Conservation (phyloP, 2,329 filamentous ascomycete genomes). For the Triangularia setosa region DNA sequence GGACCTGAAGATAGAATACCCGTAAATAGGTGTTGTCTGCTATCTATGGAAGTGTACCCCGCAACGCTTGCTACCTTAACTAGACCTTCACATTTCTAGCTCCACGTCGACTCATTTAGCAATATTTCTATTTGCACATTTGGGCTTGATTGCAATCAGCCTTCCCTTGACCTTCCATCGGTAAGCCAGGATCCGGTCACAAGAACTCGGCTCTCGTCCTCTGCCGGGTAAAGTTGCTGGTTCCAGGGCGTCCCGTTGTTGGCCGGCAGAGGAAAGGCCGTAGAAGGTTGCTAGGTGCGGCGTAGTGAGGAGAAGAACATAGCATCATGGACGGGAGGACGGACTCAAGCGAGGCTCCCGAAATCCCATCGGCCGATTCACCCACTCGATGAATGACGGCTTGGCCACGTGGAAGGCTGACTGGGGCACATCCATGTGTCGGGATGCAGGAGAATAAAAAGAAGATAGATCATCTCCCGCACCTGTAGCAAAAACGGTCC, state of each 20-base stretch:
- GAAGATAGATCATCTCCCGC: neutral
- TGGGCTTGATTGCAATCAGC: neutral
- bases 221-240: neutral
- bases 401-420: neutral
- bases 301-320: neutral
- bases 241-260: constrained; percentile 1
- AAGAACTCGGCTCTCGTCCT: neutral
- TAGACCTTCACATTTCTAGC: neutral
- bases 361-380: neutral
- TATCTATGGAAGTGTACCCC: neutral
- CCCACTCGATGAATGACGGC: neutral
- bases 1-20: neutral
- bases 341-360: neutral
- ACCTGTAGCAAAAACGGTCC: constrained; percentile 1
- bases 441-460: too few species aligned
- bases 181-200: neutral
- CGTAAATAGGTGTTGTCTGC: neutral
- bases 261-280: neutral
- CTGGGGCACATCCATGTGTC: neutral
- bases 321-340: neutral
- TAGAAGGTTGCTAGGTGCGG: neutral
- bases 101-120: neutral
- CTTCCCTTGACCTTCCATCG: neutral
- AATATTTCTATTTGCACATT: neutral
- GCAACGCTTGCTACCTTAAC: neutral